Evolutionary conservation across 2,329 filamentous ascomycete genomes (phyloP).

Genomic region (Cladosporium colombiae): DNA sequence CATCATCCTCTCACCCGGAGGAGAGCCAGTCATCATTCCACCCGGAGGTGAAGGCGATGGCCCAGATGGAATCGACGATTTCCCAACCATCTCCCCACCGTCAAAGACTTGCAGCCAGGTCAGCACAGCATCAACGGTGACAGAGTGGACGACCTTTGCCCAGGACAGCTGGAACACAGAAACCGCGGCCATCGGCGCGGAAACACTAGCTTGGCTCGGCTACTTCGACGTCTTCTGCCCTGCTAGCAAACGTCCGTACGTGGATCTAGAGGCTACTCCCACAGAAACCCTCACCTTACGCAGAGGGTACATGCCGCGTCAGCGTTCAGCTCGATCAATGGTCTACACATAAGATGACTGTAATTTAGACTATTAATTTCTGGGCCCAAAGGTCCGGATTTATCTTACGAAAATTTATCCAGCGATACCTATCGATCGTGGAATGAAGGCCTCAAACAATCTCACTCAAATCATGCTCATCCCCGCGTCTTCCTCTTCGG

Average conservation of each 20-base stretch:
- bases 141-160: not conserved
- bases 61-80: not conserved
- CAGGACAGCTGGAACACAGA: not conserved
- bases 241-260: not conserved
- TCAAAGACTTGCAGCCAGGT: not conserved
- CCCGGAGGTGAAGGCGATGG: not conserved
- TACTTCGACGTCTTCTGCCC: not conserved
- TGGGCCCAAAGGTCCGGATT: no score
- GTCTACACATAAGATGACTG: no score
- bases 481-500: conserved; percentile 24
- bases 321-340: not conserved
- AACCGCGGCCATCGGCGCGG: not conserved
- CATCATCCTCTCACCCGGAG: not conserved
- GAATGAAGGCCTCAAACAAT: not conserved
- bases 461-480: not conserved
- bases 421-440: not conserved
- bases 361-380: no score
- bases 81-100: not conserved
- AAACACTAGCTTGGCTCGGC: not conserved
- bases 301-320: not conserved
- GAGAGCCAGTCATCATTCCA: not conserved
- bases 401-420: no score
- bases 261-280: not conserved
- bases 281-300: not conserved
- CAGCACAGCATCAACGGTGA: not conserved